A percentile compares a stretch with the other conserved stretches of the same genome.
Evolutionary conservation across 352 stramenopile genomes (phyloP).

Genomic region (Phytophthora sansomeana): DNA sequence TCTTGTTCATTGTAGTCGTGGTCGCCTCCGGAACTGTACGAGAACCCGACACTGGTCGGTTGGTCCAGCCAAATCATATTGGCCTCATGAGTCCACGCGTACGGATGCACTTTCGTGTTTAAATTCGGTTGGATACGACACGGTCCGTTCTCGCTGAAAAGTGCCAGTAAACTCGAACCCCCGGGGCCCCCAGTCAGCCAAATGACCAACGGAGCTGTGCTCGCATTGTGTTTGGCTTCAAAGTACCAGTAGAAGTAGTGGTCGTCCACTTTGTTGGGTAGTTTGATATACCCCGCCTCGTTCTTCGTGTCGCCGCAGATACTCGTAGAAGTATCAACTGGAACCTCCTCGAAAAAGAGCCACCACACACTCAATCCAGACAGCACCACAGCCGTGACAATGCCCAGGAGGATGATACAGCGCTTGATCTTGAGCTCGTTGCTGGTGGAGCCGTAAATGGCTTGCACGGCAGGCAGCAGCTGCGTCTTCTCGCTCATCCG

Average conservation of each 20-base stretch:
- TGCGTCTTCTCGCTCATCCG: constrained; percentile 19
- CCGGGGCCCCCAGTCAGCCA: constrained; percentile 68
- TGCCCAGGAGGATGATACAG: constrained; percentile 22
- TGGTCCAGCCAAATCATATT: constrained; percentile 71
- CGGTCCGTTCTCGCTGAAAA: constrained; percentile 65
- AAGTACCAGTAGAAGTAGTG: constrained; percentile 81
- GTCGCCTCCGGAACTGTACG: constrained; percentile 38
- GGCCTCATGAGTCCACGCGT: constrained; percentile 58
- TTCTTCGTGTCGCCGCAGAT: constrained; percentile 40
- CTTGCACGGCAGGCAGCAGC: constrained; percentile 21
- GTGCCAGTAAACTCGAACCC: constrained; percentile 52
- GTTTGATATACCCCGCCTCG: constrained; percentile 57
- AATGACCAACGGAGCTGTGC: constrained; percentile 52
- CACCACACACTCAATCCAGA: constrained; percentile 17
- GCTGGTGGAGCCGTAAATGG: constrained; percentile 28
- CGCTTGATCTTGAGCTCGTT: constrained; percentile 28
- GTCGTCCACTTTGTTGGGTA: constrained; percentile 64
- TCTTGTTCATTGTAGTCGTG: constrained; percentile 46
- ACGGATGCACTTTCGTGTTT: constrained; percentile 45
- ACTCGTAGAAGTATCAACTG: too few species aligned
- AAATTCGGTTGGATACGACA: constrained; percentile 50
- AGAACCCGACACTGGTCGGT: constrained; percentile 55
- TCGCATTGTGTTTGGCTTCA: constrained; percentile 44
- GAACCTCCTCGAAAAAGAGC: constrained; percentile 15
- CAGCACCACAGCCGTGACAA: constrained; percentile 19